Evolutionary conservation across 1,284 basidiomycete species (phyloP), one percentile per base, ranked within the genome.

Genomic region (Clitocybe nebularis): DNA sequence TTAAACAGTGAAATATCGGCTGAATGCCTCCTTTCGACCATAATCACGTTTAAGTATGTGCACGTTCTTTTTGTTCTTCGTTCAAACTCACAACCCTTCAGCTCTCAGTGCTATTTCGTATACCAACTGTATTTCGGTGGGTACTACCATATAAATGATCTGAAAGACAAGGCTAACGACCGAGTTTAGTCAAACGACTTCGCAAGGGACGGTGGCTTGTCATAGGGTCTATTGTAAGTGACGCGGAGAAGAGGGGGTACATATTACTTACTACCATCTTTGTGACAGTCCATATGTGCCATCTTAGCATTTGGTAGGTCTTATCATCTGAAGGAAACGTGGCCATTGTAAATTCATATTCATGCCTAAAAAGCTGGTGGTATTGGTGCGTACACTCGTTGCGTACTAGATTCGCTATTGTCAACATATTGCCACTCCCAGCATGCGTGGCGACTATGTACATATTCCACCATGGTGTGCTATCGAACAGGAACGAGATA

Each of bases 71-170:
- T 21, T 17, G 10, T 9, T 25, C 3, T 10, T 3, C 30, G 19
- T 19, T 21, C 14, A 13, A 2, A 33, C 21, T 9, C 13, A 39
- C 11, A 34, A 11, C 37, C 14, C 19, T 11, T 4, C 47, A 70
- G 69, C 20, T 71, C 69, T 5, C 69, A 72, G 44, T 51, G 62
- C 43, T 71, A 66, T 48, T 72, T 72, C 41, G 66, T 63, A 3
- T 58, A 62, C 34, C 69, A 72, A 49, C 50, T 72, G 3, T 59
- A 66, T 35, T 49, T 49, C 20, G 64, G 68, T 67, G 42, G 20
- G 47, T 26, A 6, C 1, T 16, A 16, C 38, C 14, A 2, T 32
- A 10, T 34, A 16, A 19, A 10, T 44, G 13, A 39, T 41, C n/a
- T n/a, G n/a, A n/a, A n/a, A n/a, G n/a, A n/a, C n/a, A n/a, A n/a